A percentile compares a stretch with the other conserved stretches of the same genome.
Conservation (phyloP, 2,329 filamentous ascomycete genomes). For the Ophiocordyceps camponoti-floridani region DNA sequence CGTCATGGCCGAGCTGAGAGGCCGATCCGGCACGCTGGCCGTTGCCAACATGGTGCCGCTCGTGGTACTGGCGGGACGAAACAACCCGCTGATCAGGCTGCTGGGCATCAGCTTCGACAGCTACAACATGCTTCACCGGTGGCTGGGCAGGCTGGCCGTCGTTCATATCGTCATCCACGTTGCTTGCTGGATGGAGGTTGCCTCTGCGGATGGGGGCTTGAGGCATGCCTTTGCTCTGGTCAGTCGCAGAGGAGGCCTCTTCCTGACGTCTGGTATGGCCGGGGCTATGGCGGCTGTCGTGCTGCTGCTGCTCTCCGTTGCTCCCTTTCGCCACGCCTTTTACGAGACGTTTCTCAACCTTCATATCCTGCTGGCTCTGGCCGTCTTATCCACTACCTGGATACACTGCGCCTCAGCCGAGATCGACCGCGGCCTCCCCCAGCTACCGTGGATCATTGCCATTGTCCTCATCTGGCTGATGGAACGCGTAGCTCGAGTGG, state of each 20-base stretch:
- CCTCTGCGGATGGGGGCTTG: conserved; percentile 45
- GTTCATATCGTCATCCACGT: conserved; percentile 51
- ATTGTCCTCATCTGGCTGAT: conserved; percentile 57
- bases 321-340: conserved; percentile 76
- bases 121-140: conserved; percentile 56
- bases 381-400: conserved; percentile 55
- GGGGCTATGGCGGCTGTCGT: conserved; percentile 43
- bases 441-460: conserved; percentile 56
- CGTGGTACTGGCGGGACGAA: conserved; percentile 71
- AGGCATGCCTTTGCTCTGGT: conserved; percentile 1
- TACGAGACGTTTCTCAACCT: conserved; percentile 88
- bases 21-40: conserved; percentile 66
- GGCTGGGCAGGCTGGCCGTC: conserved; percentile 59
- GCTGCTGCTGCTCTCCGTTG: conserved; percentile 52
- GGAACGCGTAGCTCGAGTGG: conserved; percentile 49
- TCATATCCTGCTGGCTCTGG: conserved; percentile 59
- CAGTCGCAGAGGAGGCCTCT: conserved; percentile 22
- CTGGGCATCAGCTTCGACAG: conserved; percentile 86
- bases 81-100: conserved; percentile 73
- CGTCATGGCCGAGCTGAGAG: conserved; percentile 65
- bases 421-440: conserved; percentile 28
- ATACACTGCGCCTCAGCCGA: conserved; percentile 57
- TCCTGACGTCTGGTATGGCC: conserved; percentile 46
- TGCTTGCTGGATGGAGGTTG: conserved; percentile 55
- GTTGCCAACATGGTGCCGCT: conserved; percentile 83